phyloP scores from a whole-genome alignment of 108 stramenopile species.

The Nitzschia putrida region DNA sequence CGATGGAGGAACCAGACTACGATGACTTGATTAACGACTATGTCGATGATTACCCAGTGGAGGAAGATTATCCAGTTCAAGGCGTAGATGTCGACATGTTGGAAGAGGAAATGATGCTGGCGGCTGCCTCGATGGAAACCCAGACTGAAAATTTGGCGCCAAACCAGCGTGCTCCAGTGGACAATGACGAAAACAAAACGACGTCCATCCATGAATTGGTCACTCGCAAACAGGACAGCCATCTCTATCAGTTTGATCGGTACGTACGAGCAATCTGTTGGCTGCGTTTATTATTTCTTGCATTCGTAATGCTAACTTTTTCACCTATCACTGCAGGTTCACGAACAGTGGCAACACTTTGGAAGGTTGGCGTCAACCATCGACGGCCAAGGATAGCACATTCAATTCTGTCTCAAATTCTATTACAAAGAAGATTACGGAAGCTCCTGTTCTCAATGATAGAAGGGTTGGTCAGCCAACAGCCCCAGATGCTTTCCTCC shows the following conservation, averaged over 20 bases:
- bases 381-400: no score
- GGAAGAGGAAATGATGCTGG: background rate
- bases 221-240: no score
- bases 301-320: no score
- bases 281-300: no score
- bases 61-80: background rate
- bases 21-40: conserved; percentile 65
- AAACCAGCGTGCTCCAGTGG: background rate
- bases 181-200: background rate
- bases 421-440: background rate
- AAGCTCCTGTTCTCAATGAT: background rate
- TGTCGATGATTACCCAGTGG: conserved; percentile 43
- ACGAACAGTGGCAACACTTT: no score
- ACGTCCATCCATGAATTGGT: background rate
- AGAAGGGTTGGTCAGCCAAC: background rate
- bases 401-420: no score
- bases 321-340: no score
- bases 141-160: background rate
- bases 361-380: no score
- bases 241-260: no score
- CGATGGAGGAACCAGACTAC: conserved; percentile 40
- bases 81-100: background rate
- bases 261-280: no score
- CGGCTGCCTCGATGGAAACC: background rate
- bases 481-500: conserved; percentile 1